phyloP scores from a whole-genome alignment of 768 basidiomycete genomes.

The Amyloporia xantha region DNA sequence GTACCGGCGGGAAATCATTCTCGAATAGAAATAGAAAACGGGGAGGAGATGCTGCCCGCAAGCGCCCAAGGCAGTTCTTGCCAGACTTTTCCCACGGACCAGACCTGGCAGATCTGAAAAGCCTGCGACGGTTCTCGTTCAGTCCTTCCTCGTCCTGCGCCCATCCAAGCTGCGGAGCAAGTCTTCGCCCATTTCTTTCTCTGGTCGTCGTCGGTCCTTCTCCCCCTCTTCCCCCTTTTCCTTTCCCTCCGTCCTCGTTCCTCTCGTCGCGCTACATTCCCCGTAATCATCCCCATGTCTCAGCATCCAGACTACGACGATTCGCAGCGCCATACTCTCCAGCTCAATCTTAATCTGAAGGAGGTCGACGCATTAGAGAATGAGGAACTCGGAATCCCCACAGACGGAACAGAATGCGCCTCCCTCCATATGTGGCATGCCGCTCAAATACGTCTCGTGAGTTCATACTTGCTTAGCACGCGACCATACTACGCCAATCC shows the following conservation, averaged over 20 bases:
- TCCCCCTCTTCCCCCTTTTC: slow-evolving; percentile 2
- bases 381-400: slow-evolving; percentile 35
- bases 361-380: slow-evolving; percentile 19
- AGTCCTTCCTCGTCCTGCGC: slow-evolving; percentile 3
- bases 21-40: neutral
- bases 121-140: neutral
- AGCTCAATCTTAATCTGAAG: slow-evolving; percentile 15
- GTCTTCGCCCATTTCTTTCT: slow-evolving; percentile 3
- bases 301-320: slow-evolving; percentile 17
- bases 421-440: slow-evolving; percentile 61
- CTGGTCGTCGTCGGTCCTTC: neutral
- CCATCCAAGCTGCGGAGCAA: slow-evolving; percentile 4
- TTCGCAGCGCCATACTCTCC: slow-evolving; percentile 15
- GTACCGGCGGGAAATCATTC: neutral
- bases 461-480: slow-evolving; percentile 11
- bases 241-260: neutral
- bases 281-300: slow-evolving; percentile 14
- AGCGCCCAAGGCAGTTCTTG: neutral
- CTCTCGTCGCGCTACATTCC: slow-evolving; percentile 6
- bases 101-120: slow-evolving; percentile 4
- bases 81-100: neutral
- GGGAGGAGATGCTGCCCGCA: neutral
- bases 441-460: slow-evolving; percentile 62
- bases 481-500: neutral
- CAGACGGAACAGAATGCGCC: slow-evolving; percentile 29